Conservation (phyloP, 192 early-diverging fungal species). For the Jimgerdemannia flammicorona region DNA sequence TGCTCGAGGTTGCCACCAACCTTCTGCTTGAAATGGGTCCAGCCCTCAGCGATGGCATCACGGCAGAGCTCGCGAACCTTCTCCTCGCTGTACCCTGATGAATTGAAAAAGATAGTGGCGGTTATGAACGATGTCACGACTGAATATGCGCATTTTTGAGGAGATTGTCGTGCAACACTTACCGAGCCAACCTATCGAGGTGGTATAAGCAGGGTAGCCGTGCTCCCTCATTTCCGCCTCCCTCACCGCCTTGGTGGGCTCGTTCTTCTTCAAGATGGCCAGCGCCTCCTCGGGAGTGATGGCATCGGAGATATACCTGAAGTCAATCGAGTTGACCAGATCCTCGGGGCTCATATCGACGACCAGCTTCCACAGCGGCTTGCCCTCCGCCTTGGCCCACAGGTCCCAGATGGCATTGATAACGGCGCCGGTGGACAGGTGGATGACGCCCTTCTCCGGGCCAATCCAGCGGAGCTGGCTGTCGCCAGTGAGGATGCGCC, state of each 20-base stretch:
- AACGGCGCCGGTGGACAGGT: slow-evolving; percentile 37
- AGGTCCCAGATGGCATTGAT: slow-evolving; percentile 45
- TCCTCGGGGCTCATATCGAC: slow-evolving; percentile 38
- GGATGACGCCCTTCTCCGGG: slow-evolving; percentile 39
- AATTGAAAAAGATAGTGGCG: neutral
- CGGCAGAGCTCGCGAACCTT: slow-evolving; percentile 25
- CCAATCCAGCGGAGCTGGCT: slow-evolving; percentile 39
- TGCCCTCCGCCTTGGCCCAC: slow-evolving; percentile 35
- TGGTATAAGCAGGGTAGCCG: slow-evolving; percentile 39
- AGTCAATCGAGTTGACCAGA: slow-evolving; percentile 36
- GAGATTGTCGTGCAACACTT: neutral
- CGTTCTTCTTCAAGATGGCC: slow-evolving; percentile 32
- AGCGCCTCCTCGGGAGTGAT: slow-evolving; percentile 38
- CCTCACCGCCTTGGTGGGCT: slow-evolving; percentile 29
- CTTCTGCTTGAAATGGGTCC: slow-evolving; percentile 44
- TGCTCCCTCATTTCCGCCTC: slow-evolving; percentile 28
- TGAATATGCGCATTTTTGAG: too few relatives aligned
- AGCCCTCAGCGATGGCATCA: slow-evolving; percentile 37
- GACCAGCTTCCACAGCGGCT: slow-evolving; percentile 42
- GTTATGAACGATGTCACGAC: neutral
- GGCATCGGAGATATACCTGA: slow-evolving; percentile 41
- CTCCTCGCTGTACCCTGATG: slow-evolving; percentile 37
- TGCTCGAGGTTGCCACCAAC: slow-evolving; percentile 30
- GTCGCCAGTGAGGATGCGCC: slow-evolving; percentile 30
- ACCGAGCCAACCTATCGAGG: slow-evolving; percentile 40